These are phyloP conservation scores for Erodium moschatum DNA, from an alignment of 441 rosid genomes.

Conservation along the genomic window DNA sequence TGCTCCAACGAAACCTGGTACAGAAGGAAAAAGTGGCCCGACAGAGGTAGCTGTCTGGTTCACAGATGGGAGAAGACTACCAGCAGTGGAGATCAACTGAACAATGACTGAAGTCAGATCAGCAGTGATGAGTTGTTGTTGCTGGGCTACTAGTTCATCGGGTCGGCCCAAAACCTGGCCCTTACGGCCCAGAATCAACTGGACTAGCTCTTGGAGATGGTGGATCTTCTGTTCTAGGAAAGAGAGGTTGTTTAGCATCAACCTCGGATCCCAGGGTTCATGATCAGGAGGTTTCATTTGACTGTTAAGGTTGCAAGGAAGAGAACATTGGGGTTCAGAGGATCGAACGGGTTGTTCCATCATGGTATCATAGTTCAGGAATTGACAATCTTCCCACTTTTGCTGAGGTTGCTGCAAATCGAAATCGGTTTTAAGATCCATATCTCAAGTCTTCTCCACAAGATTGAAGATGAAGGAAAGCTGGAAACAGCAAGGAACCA, in stretches of 20 bases:
- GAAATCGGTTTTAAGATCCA: conserved; percentile 48
- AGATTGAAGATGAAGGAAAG: conserved; percentile 21
- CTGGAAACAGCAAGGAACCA: conserved; percentile 19
- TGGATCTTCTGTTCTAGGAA: conserved; percentile 82
- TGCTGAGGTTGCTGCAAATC: conserved; percentile 22
- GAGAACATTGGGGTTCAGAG: conserved; percentile 27
- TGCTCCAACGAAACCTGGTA: conserved; percentile 30
- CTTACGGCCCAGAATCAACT: conserved; percentile 44
- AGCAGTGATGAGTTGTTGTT: conserved; percentile 72
- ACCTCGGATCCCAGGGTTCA: conserved; percentile 68
- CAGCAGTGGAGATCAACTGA: conserved; percentile 86
- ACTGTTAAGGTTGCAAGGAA: conserved; percentile 22
- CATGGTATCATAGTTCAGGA: conserved; percentile 41
- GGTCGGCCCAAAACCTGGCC: conserved; percentile 40
- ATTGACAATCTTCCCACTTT: conserved; percentile 52
- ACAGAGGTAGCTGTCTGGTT: conserved; percentile 30
- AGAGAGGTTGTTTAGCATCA: conserved; percentile 62
- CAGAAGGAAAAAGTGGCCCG: conserved; percentile 33
- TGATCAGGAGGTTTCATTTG: background rate
- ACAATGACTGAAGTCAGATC: conserved; percentile 84
- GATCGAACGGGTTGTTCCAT: conserved; percentile 31
- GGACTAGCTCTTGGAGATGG: conserved; percentile 74
- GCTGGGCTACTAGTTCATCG: conserved; percentile 55
- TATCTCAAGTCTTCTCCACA: conserved; percentile 23
- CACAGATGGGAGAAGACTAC: conserved; percentile 83